Evolutionary conservation across 2,329 filamentous ascomycete species (phyloP).

Genomic region (Lasiodiplodia citricola): DNA sequence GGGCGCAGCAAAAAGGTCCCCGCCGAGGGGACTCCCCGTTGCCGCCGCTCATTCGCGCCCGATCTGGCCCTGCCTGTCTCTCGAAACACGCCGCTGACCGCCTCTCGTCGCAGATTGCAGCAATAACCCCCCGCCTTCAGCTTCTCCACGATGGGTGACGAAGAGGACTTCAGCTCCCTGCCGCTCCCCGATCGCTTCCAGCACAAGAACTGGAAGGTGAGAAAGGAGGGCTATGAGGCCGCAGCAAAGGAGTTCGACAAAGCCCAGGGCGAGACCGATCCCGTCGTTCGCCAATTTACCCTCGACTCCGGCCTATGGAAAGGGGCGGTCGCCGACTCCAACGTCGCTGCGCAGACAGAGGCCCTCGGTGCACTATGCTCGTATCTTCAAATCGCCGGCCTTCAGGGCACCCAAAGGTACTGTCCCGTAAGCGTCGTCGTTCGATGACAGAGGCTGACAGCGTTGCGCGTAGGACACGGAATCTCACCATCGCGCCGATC

Average conservation of each 20-base stretch:
- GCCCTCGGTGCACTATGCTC: constrained; percentile 85
- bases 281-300: constrained; percentile 85
- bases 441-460: constrained; percentile 19
- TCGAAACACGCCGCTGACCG: not conserved
- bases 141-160: constrained; percentile 71
- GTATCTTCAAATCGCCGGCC: constrained; percentile 89
- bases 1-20: constrained; percentile 7
- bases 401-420: constrained; percentile 74
- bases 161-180: constrained; percentile 82
- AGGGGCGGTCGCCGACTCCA: constrained; percentile 87
- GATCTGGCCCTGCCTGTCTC: not conserved
- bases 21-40: not conserved
- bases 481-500: constrained; percentile 75
- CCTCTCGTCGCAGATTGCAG: not conserved
- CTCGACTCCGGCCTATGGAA: constrained; percentile 90
- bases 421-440: constrained; percentile 25
- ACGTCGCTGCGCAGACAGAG: constrained; percentile 95
- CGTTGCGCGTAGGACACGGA: constrained; percentile 66
- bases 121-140: constrained; percentile 14
- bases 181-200: constrained; percentile 79
- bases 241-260: constrained; percentile 84
- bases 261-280: constrained; percentile 83
- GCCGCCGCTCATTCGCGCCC: not conserved
- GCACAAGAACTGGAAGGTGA: constrained; percentile 97
- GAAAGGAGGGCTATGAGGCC: constrained; percentile 94